These are phyloP conservation scores for apple (Malus domestica) DNA, from an alignment of 306 rosid species.

Conservation along the genomic window DNA sequence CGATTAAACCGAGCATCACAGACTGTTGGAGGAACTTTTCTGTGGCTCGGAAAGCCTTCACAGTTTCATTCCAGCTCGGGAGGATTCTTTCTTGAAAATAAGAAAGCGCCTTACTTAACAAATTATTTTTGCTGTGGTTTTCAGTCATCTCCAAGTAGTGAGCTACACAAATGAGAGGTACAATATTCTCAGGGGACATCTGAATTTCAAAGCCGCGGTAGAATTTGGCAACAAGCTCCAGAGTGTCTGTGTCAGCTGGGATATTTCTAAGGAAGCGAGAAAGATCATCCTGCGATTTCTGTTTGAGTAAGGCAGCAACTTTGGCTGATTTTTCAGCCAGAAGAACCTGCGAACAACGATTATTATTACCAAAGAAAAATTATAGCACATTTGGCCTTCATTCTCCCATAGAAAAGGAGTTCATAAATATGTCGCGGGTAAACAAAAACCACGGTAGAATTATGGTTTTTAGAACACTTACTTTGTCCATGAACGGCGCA, in stretches of 20 bases:
- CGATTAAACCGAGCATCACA: constrained; percentile 29
- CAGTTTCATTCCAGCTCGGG: constrained; percentile 43
- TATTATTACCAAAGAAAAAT: no score
- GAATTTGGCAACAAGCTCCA: constrained; percentile 41
- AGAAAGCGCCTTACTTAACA: constrained; percentile 14
- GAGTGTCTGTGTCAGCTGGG: constrained; percentile 21
- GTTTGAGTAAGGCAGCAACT: constrained; percentile 21
- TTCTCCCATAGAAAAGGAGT: background rate
- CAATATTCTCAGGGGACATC: constrained; percentile 35
- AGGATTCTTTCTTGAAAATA: constrained; percentile 36
- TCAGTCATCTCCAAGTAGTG: constrained; percentile 41
- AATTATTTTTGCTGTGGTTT: constrained; percentile 36
- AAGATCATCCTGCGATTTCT: constrained; percentile 23
- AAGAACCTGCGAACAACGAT: constrained; percentile 18
- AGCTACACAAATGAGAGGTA: constrained; percentile 38
- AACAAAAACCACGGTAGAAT: no score
- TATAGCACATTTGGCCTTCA: background rate
- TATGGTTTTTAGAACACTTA: background rate
- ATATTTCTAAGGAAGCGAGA: constrained; percentile 23
- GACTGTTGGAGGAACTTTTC: constrained; percentile 31
- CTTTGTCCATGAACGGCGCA: constrained; percentile 17
- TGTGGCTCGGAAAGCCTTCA: constrained; percentile 32
- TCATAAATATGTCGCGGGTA: no score
- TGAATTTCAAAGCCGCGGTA: constrained; percentile 31
- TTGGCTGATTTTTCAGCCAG: constrained; percentile 39